Evolutionary conservation across 495 filamentous ascomycete species (phyloP).

Genomic region (Neurospora sp.): DNA sequence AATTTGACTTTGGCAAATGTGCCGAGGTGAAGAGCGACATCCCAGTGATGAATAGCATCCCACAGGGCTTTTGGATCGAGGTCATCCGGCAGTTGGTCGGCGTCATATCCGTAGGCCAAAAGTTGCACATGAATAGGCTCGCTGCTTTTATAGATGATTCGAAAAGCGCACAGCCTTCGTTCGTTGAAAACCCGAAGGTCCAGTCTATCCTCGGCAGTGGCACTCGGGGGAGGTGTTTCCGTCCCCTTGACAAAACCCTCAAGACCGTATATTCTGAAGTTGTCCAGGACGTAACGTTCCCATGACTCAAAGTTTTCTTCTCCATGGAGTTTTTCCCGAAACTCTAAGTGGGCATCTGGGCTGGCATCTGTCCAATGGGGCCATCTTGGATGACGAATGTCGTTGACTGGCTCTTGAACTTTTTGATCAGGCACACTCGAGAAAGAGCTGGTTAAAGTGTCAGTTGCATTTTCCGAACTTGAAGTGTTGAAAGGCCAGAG

Average conservation of each 20-base stretch:
- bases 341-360: not conserved
- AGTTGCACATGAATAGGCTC: not conserved
- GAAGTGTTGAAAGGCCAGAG: not conserved
- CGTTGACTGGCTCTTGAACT: not conserved
- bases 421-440: not conserved
- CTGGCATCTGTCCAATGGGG: not conserved
- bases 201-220: not conserved
- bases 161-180: not conserved
- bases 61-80: not conserved
- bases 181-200: not conserved
- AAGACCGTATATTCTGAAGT: not conserved
- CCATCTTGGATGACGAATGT: not conserved
- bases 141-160: not conserved
- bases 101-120: not conserved
- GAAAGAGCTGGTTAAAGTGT: not conserved
- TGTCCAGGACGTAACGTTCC: too few species aligned
- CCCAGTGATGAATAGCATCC: not conserved
- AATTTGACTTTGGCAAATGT: not conserved
- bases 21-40: not conserved
- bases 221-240: not conserved
- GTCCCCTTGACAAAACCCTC: not conserved
- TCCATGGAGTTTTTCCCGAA: not conserved
- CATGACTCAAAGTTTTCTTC: not conserved
- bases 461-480: not conserved
- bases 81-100: not conserved